Evolutionary conservation across 805 yeast genomes (phyloP).

Genomic region (Maudiozyma saulgeensis): DNA sequence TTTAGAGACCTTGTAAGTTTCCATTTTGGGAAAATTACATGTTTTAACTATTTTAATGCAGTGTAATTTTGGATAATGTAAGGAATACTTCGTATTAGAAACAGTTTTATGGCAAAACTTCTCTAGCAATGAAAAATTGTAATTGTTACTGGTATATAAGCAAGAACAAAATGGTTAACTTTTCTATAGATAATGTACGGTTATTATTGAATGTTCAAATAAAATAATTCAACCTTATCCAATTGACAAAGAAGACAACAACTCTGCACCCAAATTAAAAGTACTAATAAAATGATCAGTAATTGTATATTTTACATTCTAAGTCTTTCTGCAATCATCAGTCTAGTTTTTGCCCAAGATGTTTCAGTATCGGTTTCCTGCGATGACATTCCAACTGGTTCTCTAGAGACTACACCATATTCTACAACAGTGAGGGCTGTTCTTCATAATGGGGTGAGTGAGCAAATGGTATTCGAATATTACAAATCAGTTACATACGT

Average conservation of each 20-base stretch:
- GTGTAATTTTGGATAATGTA: too few species aligned
- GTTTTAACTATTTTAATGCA: not conserved
- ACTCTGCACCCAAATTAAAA: not conserved
- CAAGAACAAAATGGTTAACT: too few species aligned
- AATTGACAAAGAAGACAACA: too few species aligned
- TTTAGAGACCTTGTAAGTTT: conserved; percentile 2
- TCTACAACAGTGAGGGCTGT: conserved; percentile 13
- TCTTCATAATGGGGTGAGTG: conserved; percentile 10
- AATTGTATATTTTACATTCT: not conserved
- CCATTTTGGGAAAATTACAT: conserved; percentile 3
- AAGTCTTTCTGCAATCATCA: not conserved
- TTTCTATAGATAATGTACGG: too few species aligned
- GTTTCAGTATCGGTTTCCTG: conserved; percentile 8
- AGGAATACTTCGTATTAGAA: too few species aligned
- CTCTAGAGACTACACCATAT: conserved; percentile 20
- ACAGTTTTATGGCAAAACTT: too few species aligned
- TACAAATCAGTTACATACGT: conserved; percentile 19
- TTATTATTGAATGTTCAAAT: too few species aligned
- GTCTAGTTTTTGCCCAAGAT: conserved; percentile 1
- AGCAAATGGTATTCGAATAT: conserved; percentile 15
- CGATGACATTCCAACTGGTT: conserved; percentile 15
- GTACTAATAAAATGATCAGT: not conserved
- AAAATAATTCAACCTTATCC: too few species aligned
- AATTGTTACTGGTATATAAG: too few species aligned
- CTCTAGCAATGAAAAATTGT: too few species aligned